phyloP scores from a whole-genome alignment of 768 basidiomycete genomes.

The Amanita rimosa region DNA sequence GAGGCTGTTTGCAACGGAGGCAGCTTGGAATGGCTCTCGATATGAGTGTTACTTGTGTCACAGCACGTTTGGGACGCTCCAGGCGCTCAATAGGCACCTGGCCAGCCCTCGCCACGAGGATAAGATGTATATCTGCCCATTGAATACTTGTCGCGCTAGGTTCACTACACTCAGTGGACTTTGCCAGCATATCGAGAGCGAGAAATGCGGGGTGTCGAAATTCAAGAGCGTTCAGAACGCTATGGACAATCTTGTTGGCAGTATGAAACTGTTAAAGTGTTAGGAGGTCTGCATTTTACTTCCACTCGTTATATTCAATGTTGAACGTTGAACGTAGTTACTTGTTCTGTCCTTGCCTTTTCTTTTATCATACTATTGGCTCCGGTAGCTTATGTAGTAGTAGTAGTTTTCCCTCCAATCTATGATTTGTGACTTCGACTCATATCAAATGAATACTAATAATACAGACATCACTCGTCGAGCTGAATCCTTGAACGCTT shows the following conservation, averaged over 20 bases:
- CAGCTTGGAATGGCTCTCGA: slow-evolving; percentile 31
- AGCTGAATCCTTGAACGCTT: slow-evolving; percentile 21
- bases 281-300: too few species aligned
- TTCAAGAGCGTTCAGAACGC: slow-evolving; percentile 31
- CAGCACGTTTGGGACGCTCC: slow-evolving; percentile 15
- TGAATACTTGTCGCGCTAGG: slow-evolving; percentile 24
- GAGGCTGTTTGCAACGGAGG: slow-evolving; percentile 16
- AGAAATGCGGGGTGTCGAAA: slow-evolving; percentile 30
- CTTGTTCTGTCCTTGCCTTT: too few species aligned
- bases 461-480: slow-evolving; percentile 15
- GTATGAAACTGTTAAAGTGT: slow-evolving; percentile 12
- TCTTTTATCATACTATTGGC: too few species aligned
- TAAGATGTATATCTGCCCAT: slow-evolving; percentile 44
- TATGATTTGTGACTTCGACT: too few species aligned
- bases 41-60: slow-evolving; percentile 38
- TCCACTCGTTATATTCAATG: too few species aligned
- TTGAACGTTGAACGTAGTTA: too few species aligned
- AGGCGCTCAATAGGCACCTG: slow-evolving; percentile 48
- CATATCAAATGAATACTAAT: too few species aligned
- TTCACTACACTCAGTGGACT: slow-evolving; percentile 48
- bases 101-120: slow-evolving; percentile 48
- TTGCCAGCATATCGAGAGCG: slow-evolving; percentile 57
- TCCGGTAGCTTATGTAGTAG: too few species aligned
- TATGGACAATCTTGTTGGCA: slow-evolving; percentile 23
- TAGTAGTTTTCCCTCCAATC: too few species aligned